phyloP scores from a whole-genome alignment of 345 rosid genomes.

The Cochlearia excelsa region DNA sequence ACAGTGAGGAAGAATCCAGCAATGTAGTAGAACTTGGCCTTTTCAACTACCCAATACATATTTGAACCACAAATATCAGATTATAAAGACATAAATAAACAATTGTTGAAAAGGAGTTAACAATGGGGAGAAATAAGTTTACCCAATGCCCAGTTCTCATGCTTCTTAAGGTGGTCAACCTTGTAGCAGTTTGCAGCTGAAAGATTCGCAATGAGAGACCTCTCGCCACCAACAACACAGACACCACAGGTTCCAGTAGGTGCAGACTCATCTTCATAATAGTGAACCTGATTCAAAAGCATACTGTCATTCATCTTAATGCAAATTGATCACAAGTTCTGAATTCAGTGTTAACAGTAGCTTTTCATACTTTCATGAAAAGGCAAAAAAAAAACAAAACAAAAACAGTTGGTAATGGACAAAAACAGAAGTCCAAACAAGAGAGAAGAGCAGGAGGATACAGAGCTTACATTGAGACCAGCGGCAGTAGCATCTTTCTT shows the following conservation, averaged over 20 bases:
- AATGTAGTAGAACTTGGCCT: conserved; percentile 81
- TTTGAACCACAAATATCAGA: conserved; percentile 1
- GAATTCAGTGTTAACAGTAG: too few relatives aligned
- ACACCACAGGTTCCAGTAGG: conserved; percentile 95
- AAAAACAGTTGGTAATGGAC: not conserved
- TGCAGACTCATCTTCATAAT: conserved; percentile 74
- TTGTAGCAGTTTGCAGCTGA: conserved; percentile 97
- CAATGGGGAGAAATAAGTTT: conserved; percentile 9
- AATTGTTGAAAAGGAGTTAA: not conserved
- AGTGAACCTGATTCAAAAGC: conserved; percentile 53
- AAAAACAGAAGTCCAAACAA: not conserved
- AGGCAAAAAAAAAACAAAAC: too few relatives aligned
- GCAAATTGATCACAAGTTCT: too few relatives aligned
- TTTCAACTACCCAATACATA: conserved; percentile 53
- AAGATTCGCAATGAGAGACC: conserved; percentile 77
- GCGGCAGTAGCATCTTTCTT: conserved; percentile 63
- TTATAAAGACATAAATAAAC: not conserved
- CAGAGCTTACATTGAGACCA: conserved; percentile 64
- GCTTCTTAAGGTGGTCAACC: conserved; percentile 82
- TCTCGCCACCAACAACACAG: conserved; percentile 96
- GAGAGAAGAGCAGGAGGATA: not conserved
- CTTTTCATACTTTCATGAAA: too few relatives aligned
- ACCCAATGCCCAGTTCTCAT: conserved; percentile 95
- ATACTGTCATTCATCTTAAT: too few relatives aligned
- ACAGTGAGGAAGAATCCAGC: conserved; percentile 98